Evolutionary conservation across 352 stramenopile species (phyloP).

Genomic region (Albugo laibachii): DNA sequence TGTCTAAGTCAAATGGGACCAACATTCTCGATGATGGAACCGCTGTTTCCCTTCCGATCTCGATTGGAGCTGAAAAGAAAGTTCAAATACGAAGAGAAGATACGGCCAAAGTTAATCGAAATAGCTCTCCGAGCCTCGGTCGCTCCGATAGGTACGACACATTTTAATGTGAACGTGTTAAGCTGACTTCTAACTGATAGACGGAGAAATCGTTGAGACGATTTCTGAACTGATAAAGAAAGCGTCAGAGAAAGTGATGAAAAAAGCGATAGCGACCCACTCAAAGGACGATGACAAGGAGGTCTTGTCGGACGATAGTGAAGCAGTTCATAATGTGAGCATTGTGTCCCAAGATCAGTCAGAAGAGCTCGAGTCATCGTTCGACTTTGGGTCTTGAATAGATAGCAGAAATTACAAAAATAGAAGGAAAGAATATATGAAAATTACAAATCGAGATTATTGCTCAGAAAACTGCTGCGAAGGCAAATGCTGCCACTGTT

Average conservation of each 20-base stretch:
- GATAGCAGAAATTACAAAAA: no score
- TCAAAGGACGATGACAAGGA: not conserved
- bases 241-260: not conserved
- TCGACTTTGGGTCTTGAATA: no score
- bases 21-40: conserved; percentile 78
- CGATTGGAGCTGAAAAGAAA: conserved; percentile 74
- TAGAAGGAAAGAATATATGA: no score
- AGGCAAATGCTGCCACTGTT: no score
- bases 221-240: conserved; percentile 65
- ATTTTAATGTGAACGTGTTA: not conserved
- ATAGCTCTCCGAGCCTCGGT: conserved; percentile 52
- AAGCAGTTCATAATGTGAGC: not conserved
- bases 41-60: conserved; percentile 60
- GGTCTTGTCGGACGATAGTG: not conserved
- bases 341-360: no score
- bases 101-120: conserved; percentile 48
- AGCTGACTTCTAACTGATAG: conserved; percentile 6
- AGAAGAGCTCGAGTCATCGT: no score
- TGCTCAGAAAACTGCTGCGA: no score
- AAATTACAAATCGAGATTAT: no score
- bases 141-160: conserved; percentile 23
- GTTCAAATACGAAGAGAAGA: conserved; percentile 77
- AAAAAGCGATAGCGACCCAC: no score
- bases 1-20: conserved; percentile 63
- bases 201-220: conserved; percentile 64